Evolutionary conservation across 2,329 filamentous ascomycete genomes (phyloP).

Genomic region (Leptosphaerulina australis): DNA sequence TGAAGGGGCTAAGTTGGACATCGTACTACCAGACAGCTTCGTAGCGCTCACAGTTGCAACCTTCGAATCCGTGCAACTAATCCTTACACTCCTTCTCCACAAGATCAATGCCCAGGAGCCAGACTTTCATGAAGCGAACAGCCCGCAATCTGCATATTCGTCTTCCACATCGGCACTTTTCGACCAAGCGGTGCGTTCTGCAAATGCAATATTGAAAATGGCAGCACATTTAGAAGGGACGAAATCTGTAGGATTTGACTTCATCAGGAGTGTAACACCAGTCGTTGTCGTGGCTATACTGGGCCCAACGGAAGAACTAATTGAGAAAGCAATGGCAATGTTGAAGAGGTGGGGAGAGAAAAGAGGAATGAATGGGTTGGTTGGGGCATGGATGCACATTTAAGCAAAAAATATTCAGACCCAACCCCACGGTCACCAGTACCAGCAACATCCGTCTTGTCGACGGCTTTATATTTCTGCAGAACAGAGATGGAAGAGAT

Average conservation of each 20-base stretch:
- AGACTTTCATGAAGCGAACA: too few relatives aligned
- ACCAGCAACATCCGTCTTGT: too few relatives aligned
- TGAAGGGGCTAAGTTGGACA: slow-evolving; percentile 6
- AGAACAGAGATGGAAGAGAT: too few relatives aligned
- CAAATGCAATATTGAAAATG: slow-evolving; percentile 5
- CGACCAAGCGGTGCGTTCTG: neutral
- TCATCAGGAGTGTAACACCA: slow-evolving; percentile 35
- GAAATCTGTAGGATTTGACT: slow-evolving; percentile 34
- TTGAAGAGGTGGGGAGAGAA: slow-evolving; percentile 33
- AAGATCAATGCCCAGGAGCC: slow-evolving; percentile 23
- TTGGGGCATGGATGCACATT: slow-evolving; percentile 16
- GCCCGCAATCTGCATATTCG: neutral
- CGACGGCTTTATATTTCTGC: too few relatives aligned
- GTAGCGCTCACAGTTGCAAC: slow-evolving; percentile 31
- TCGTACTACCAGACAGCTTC: slow-evolving; percentile 30
- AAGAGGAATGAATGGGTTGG: slow-evolving; percentile 14
- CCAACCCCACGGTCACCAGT: too few relatives aligned
- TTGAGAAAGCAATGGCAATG: slow-evolving; percentile 25
- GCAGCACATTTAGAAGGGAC: slow-evolving; percentile 25
- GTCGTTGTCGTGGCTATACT: slow-evolving; percentile 31
- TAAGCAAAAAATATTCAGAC: too few relatives aligned
- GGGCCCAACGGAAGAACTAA: slow-evolving; percentile 25
- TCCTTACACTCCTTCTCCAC: slow-evolving; percentile 26
- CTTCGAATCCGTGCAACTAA: slow-evolving; percentile 28
- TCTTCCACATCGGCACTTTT: neutral